A percentile compares a stretch with the other conserved stretches of the same genome.
phyloP scores from a whole-genome alignment of 306 rosid genomes.

The Cicer arietinum region DNA sequence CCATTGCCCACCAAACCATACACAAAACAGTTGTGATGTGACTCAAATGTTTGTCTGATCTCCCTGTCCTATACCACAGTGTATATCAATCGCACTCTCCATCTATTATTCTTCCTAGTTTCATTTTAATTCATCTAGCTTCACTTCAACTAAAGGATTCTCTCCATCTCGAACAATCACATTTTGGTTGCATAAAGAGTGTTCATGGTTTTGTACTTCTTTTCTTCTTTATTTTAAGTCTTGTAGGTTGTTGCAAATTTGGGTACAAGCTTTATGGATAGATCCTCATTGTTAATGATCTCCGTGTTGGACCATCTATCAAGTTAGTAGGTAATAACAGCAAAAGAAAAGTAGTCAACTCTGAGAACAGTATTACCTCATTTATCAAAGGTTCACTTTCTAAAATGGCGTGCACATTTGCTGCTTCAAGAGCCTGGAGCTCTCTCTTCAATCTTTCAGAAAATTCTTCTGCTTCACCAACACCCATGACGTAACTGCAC shows the following conservation, averaged over 20 bases:
- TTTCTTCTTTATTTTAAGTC: not conserved
- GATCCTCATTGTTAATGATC: not conserved
- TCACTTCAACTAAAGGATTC: not conserved
- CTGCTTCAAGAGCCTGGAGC: conserved; percentile 97
- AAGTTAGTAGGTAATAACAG: conserved; percentile 19
- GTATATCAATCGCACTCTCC: not conserved
- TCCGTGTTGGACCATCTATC: not conserved
- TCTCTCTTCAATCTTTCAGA: conserved; percentile 97
- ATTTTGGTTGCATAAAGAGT: conserved; percentile 3
- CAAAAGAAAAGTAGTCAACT: conserved; percentile 38
- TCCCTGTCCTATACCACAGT: not conserved
- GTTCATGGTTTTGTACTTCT: not conserved
- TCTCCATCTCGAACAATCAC: not conserved
- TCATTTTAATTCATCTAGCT: not conserved
- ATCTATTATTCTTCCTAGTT: not conserved
- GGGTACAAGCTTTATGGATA: not conserved
- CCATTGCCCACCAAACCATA: not conserved
- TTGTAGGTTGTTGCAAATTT: not conserved
- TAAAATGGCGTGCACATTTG: conserved; percentile 96
- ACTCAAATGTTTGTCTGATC: not conserved
- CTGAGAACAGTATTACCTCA: conserved; percentile 57
- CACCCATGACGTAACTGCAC: conserved; percentile 92
- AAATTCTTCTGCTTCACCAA: conserved; percentile 98
- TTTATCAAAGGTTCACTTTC: conserved; percentile 91
- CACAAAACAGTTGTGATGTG: not conserved